Percentiles rank a stretch among this genome's conserved stretches.
These are phyloP conservation scores for Vigna unguiculata DNA, from an alignment of 306 rosid genomes.

Conservation along the genomic window DNA sequence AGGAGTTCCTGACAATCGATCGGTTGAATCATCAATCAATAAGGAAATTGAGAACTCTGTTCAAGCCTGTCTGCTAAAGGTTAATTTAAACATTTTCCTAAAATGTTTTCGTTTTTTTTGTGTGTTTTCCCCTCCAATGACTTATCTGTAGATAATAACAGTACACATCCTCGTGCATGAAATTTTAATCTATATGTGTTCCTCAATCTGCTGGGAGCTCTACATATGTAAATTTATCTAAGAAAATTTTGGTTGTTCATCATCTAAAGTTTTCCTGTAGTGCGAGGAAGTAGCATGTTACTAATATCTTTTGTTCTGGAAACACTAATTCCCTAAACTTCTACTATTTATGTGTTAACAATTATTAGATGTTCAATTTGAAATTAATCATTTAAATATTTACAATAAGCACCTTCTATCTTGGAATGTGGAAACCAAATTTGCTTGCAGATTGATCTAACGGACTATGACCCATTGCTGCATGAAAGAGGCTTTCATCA, in stretches of 20 bases:
- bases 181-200: constrained; percentile 31
- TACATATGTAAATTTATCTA: constrained; percentile 11
- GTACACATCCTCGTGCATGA: background rate
- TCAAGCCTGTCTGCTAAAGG: constrained; percentile 65
- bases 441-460: constrained; percentile 68
- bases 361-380: constrained; percentile 35
- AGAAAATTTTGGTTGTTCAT: constrained; percentile 30
- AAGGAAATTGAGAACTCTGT: constrained; percentile 68
- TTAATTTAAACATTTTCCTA: constrained; percentile 43
- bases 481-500: constrained; percentile 85
- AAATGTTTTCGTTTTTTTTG: background rate
- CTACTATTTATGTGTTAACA: constrained; percentile 1
- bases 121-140: constrained; percentile 23
- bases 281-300: constrained; percentile 1
- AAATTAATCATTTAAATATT: constrained; percentile 34
- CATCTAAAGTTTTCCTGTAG: constrained; percentile 11
- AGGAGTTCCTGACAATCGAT: constrained; percentile 53
- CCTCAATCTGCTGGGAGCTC: constrained; percentile 21
- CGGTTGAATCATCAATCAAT: constrained; percentile 49
- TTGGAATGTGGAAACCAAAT: constrained; percentile 39
- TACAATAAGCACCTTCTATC: constrained; percentile 24
- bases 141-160: constrained; percentile 8
- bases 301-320: background rate
- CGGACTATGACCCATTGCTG: constrained; percentile 71
- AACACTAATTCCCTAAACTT: constrained; percentile 17